Evolutionary conservation across 2,329 filamentous ascomycete species (phyloP).

Genomic region (Talaromyces sp.): DNA sequence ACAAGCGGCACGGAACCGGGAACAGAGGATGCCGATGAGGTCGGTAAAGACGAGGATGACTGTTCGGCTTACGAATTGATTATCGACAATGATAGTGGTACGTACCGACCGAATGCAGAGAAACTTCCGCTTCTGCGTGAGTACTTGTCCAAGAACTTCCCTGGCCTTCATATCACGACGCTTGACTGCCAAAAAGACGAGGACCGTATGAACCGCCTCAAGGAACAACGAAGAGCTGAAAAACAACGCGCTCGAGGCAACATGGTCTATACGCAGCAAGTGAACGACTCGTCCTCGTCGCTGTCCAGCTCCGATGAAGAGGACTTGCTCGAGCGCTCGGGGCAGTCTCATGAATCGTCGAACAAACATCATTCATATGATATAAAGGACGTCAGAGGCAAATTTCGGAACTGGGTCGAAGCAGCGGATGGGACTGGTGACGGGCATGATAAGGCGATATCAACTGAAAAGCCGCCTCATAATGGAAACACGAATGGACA

Average conservation of each 20-base stretch:
- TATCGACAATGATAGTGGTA: slow-evolving; percentile 94
- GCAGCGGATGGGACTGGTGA: slow-evolving; percentile 19
- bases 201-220: slow-evolving; percentile 68
- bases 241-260: slow-evolving; percentile 64
- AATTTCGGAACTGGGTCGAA: slow-evolving; percentile 37
- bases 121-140: slow-evolving; percentile 67
- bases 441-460: not conserved
- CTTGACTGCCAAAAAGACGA: slow-evolving; percentile 73
- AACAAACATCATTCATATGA: slow-evolving; percentile 29
- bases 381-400: slow-evolving; percentile 38
- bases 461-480: slow-evolving; percentile 1
- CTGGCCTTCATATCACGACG: slow-evolving; percentile 69
- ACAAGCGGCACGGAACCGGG: not conserved
- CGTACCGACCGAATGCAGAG: slow-evolving; percentile 80
- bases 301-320: slow-evolving; percentile 57
- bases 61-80: slow-evolving; percentile 72
- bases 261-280: slow-evolving; percentile 54
- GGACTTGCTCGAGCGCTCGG: slow-evolving; percentile 49
- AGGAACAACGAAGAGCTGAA: slow-evolving; percentile 67
- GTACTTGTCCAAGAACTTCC: slow-evolving; percentile 71
- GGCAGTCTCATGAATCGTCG: slow-evolving; percentile 20
- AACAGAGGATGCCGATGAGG: not conserved
- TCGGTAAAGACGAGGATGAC: slow-evolving; percentile 36
- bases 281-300: slow-evolving; percentile 38
- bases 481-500: not conserved